These are phyloP conservation scores for Puya raimondii DNA, from an alignment of 176 grass and related monocot species.

Conservation along the genomic window DNA sequence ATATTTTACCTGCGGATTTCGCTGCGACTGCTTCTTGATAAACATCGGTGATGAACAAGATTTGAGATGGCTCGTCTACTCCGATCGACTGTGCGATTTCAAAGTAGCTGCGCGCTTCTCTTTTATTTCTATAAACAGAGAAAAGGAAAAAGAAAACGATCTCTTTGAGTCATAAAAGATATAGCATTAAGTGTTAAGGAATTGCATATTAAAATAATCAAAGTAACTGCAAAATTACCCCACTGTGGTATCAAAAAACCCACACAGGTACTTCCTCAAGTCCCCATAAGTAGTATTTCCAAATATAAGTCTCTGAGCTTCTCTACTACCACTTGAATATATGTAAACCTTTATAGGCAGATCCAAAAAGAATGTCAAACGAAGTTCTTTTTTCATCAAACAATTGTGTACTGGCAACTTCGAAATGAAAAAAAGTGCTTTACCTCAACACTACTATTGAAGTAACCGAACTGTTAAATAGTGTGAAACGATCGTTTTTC, in stretches of 20 bases:
- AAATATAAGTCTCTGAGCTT: constrained; percentile 93
- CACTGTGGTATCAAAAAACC: constrained; percentile 85
- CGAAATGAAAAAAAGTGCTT: too few species aligned
- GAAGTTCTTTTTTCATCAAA: too few species aligned
- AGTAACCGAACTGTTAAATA: too few species aligned
- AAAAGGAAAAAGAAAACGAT: constrained; percentile 1
- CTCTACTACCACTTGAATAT: constrained; percentile 97
- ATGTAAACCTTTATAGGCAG: constrained; percentile 46
- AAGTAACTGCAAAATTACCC: constrained; percentile 48
- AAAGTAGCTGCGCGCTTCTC: constrained; percentile 68
- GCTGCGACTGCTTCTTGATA: constrained; percentile 82
- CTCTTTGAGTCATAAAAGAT: neutral
- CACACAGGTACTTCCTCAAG: constrained; percentile 66
- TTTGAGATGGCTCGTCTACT: constrained; percentile 68
- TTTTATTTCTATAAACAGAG: constrained; percentile 65
- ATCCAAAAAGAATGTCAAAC: too few species aligned
- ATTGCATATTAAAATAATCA: neutral
- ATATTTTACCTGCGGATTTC: constrained; percentile 54
- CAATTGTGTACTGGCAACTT: too few species aligned
- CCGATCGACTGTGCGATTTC: constrained; percentile 78
- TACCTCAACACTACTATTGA: too few species aligned
- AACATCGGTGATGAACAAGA: constrained; percentile 83
- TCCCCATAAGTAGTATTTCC: constrained; percentile 73
- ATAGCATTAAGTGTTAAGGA: neutral
- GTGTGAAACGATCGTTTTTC: too few species aligned